Percentiles rank a stretch among this genome's conserved stretches.
phyloP scores from a whole-genome alignment of 305 asterid species.

The Ajuga reptans region DNA sequence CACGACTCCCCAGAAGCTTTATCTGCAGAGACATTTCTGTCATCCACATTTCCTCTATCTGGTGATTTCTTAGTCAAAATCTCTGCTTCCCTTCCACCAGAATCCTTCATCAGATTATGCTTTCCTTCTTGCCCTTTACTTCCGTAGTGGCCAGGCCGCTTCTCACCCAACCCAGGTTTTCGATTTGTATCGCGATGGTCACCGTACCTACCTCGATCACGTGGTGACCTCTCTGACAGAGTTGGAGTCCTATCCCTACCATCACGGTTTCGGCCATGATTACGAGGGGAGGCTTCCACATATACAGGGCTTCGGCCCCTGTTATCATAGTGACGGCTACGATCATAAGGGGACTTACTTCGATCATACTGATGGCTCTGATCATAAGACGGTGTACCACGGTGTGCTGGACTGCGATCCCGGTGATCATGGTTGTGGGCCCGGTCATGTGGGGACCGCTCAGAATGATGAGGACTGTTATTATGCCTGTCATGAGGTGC shows the following conservation, averaged over 20 bases:
- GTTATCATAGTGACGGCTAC: conserved; percentile 42
- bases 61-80: conserved; percentile 42
- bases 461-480: conserved; percentile 69
- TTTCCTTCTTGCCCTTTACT: conserved; percentile 63
- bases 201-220: conserved; percentile 45
- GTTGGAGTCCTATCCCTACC: conserved; percentile 57
- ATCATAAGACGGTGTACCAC: conserved; percentile 45
- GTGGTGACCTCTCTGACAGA: conserved; percentile 52
- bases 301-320: conserved; percentile 43
- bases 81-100: conserved; percentile 40
- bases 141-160: conserved; percentile 41
- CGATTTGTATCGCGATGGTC: conserved; percentile 41
- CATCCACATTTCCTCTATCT: conserved; percentile 37
- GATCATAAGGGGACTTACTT: conserved; percentile 61
- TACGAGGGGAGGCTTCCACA: conserved; percentile 44
- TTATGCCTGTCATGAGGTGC: conserved; percentile 50
- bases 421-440: conserved; percentile 54
- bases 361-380: conserved; percentile 35
- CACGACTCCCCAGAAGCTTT: conserved; percentile 27
- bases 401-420: conserved; percentile 63
- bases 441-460: conserved; percentile 81
- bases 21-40: conserved; percentile 32
- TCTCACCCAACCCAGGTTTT: conserved; percentile 51
- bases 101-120: conserved; percentile 41
- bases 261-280: conserved; percentile 48